Evolutionary conservation across 2,329 filamentous ascomycete species (phyloP), one percentile per base, ranked within the genome.

Genomic region (Colletotrichum lentis): DNA sequence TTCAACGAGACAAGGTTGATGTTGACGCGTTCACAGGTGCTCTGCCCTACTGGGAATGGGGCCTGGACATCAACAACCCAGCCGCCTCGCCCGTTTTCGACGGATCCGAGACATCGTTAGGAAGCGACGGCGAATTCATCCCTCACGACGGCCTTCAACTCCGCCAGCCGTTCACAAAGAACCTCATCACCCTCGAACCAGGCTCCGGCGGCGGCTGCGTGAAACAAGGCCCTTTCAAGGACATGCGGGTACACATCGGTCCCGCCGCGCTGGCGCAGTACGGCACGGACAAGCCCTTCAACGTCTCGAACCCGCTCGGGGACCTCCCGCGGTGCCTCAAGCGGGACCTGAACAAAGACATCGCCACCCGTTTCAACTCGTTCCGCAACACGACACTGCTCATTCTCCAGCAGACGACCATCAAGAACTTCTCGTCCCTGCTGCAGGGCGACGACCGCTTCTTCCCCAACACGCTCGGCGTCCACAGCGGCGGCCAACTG

Each of bases 131-230:
- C 12, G 77, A 64, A 14, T 73, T 73, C 59, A 73, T 79, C 53
- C 58, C 73, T 24, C 72, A 73, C 39, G 71, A 74, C 16, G 73
- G 64, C 31, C 53, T 71, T 70, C 50, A 65, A 22, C 66, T 72
- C 5, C 64, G 64, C 16, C 67, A 67, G n/a, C 47, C 64, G 14
- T 69, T 69, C 43, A 47, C 57, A 1, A 67, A 67, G 10, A 69
- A 57, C 39, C 39, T 67, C 3, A 73, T 78, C 71, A 72, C 76
- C 60, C 52, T 82, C 18, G 80, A 81, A 0, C 77, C 81, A 0
- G 85, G 83, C 12, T 76, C 78, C 0, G 86, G 86, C 16, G 86
- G 86, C 46, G 86, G 86, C 2, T 71, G 78, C 59, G 73, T 80
- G 35, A 72, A 69, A 16, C 65, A 69, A 24, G 77, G 79, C 6